phyloP scores from a whole-genome alignment of 768 basidiomycete species.

The Psilocybe azurescens region DNA sequence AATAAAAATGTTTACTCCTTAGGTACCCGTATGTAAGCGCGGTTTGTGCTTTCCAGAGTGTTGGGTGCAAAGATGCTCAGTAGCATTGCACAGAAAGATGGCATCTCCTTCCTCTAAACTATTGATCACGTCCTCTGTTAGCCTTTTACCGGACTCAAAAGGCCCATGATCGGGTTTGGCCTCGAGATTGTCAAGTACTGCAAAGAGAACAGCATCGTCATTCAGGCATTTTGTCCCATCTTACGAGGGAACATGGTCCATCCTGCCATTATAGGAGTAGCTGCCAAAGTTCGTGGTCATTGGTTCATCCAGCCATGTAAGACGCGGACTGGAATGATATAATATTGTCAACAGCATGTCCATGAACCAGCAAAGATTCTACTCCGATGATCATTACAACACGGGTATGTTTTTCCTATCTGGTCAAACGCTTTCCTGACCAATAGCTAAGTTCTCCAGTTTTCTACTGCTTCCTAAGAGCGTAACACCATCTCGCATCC shows the following conservation, averaged over 20 bases:
- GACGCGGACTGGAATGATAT: not conserved
- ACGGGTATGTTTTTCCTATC: constrained; percentile 55
- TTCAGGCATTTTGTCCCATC: constrained; percentile 82
- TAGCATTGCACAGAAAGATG: too few species aligned
- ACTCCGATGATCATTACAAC: constrained; percentile 90
- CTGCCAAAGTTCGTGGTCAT: constrained; percentile 50
- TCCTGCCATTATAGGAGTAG: constrained; percentile 55
- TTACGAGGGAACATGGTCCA: constrained; percentile 63
- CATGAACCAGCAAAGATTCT: constrained; percentile 81
- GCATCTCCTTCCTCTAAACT: constrained; percentile 18
- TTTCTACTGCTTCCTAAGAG: constrained; percentile 87
- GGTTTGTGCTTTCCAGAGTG: too few species aligned
- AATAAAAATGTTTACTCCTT: too few species aligned
- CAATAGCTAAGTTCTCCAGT: constrained; percentile 37
- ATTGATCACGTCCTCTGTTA: constrained; percentile 27
- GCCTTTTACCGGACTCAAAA: constrained; percentile 47
- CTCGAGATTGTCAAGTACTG: constrained; percentile 82
- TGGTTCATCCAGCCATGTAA: not conserved
- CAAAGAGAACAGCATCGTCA: constrained; percentile 56
- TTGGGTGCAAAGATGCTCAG: too few species aligned
- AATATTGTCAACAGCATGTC: constrained; percentile 42
- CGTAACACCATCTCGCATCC: constrained; percentile 69
- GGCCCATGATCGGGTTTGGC: constrained; percentile 74
- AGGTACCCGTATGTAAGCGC: too few species aligned
- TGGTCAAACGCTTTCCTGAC: not conserved